A percentile compares a stretch with the other conserved stretches of the same genome.
Conservation (phyloP, 176 grass and related monocot genomes). For the Bromus sterilis region DNA sequence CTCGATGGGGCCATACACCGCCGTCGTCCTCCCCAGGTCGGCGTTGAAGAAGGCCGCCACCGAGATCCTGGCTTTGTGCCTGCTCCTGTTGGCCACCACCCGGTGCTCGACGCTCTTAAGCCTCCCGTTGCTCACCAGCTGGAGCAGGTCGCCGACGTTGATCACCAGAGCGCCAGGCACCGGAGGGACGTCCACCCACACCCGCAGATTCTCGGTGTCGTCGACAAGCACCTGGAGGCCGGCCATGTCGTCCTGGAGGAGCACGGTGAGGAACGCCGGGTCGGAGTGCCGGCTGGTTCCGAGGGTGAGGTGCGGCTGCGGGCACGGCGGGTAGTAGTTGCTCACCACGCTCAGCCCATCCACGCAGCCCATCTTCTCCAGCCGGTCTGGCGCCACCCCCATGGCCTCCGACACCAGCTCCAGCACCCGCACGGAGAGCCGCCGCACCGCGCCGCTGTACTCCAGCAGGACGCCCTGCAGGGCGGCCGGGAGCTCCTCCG, state of each 20-base stretch:
- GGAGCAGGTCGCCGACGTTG: conserved; percentile 54
- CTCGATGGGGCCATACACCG: conserved; percentile 35
- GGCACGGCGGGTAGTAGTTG: conserved; percentile 57
- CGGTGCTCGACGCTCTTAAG: conserved; percentile 56
- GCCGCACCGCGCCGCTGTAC: neutral
- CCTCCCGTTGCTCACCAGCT: conserved; percentile 51
- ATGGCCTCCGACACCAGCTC: neutral
- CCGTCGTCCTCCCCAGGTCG: neutral
- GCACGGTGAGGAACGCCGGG: conserved; percentile 6
- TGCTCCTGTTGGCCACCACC: conserved; percentile 33
- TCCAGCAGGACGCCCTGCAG: neutral
- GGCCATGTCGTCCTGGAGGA: conserved; percentile 37
- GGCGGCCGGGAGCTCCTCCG: neutral
- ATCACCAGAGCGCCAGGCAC: conserved; percentile 37
- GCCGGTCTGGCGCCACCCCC: neutral
- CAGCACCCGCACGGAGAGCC: neutral
- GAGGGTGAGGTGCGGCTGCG: conserved; percentile 40
- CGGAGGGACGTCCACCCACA: conserved; percentile 42
- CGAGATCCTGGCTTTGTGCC: conserved; percentile 20
- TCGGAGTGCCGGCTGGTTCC: neutral
- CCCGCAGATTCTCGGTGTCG: neutral
- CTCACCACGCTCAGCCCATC: neutral
- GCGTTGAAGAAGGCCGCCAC: conserved; percentile 47
- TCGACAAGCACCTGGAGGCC: conserved; percentile 44
- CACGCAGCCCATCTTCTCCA: neutral